Conservation (phyloP, 768 basidiomycete species). For the Kwoniella dejecticola region DNA sequence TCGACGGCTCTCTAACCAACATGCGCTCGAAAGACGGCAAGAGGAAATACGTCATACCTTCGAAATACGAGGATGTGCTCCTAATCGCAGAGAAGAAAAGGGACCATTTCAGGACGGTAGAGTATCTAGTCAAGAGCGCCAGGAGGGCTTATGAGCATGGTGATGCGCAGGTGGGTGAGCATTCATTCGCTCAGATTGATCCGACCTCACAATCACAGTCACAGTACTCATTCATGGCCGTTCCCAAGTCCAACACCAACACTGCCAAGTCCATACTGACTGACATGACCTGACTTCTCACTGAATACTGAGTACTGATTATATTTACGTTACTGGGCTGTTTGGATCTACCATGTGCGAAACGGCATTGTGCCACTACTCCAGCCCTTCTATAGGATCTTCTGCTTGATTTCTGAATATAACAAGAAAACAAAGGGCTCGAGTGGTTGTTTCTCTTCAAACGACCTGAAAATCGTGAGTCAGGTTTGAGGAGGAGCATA, state of each 20-base stretch:
- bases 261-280: neutral
- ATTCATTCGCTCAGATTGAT: too few species aligned
- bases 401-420: neutral
- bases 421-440: neutral
- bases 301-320: too few species aligned
- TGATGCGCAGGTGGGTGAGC: constrained; percentile 2
- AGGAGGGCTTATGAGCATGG: neutral
- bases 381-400: neutral
- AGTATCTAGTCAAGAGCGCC: constrained; percentile 1
- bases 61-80: neutral
- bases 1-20: neutral
- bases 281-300: too few species aligned
- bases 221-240: too few species aligned
- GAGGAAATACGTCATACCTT: neutral
- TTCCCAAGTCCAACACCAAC: too few species aligned
- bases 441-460: neutral
- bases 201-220: too few species aligned
- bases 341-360: too few species aligned
- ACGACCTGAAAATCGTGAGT: neutral
- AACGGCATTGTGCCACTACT: neutral
- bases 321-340: too few species aligned
- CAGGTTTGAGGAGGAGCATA: too few species aligned
- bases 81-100: neutral
- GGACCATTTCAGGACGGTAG: neutral
- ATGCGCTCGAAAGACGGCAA: neutral